These are phyloP conservation scores for Neopestalotiopsis clavispora DNA, from an alignment of 2,329 filamentous ascomycete genomes.

Conservation along the genomic window DNA sequence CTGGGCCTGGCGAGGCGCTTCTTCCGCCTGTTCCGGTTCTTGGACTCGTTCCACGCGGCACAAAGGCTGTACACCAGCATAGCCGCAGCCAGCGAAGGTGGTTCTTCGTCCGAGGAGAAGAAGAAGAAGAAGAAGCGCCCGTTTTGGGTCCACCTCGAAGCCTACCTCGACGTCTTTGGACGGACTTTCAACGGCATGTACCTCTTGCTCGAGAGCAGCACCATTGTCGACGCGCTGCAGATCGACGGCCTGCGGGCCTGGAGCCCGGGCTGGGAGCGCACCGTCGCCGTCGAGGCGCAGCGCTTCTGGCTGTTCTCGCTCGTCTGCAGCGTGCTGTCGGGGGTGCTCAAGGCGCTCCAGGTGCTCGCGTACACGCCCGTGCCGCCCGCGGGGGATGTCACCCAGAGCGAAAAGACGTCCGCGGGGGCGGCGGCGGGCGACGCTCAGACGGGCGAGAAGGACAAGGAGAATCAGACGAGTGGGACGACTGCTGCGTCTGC, in stretches of 20 bases:
- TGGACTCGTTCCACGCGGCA: constrained; percentile 62
- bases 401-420: constrained; percentile 25
- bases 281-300: constrained; percentile 63
- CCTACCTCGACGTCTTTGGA: constrained; percentile 59
- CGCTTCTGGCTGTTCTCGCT: constrained; percentile 73
- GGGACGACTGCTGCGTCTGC: too few relatives aligned
- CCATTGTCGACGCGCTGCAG: constrained; percentile 58
- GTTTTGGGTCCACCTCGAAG: constrained; percentile 33
- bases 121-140: constrained; percentile 3
- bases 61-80: constrained; percentile 43
- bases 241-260: constrained; percentile 55
- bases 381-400: constrained; percentile 35
- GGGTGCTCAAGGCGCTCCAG: constrained; percentile 46
- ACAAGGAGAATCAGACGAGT: neutral
- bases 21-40: constrained; percentile 72
- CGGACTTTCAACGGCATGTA: constrained; percentile 69
- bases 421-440: constrained; percentile 18
- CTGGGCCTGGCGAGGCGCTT: constrained; percentile 61
- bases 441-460: neutral
- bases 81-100: constrained; percentile 16
- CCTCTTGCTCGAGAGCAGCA: constrained; percentile 68
- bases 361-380: constrained; percentile 41
- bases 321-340: constrained; percentile 51
- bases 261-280: constrained; percentile 50
- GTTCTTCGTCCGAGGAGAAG: too few relatives aligned